These are phyloP conservation scores for Zasmidium citrigriseum DNA, from an alignment of 2,329 filamentous ascomycete species.

Conservation along the genomic window DNA sequence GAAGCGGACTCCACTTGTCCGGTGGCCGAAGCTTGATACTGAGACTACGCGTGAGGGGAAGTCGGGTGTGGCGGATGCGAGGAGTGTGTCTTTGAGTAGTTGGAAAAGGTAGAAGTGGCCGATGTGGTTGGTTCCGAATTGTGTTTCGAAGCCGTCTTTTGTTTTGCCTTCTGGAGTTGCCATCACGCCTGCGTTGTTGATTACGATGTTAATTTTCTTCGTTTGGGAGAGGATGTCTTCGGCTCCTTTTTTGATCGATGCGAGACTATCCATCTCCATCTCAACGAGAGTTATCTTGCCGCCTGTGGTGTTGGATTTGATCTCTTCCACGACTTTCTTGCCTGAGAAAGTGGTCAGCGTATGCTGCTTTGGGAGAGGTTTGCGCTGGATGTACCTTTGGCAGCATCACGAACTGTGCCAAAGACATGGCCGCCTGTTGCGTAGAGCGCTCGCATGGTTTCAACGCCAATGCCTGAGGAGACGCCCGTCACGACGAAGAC, in stretches of 20 bases:
- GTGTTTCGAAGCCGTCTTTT: conserved; percentile 44
- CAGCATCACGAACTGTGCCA: conserved; percentile 1
- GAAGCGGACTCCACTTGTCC: conserved; percentile 19
- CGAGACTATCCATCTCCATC: conserved; percentile 31
- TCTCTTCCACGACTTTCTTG: conserved; percentile 30
- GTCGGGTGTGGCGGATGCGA: conserved; percentile 37
- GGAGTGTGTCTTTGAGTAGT: conserved; percentile 49
- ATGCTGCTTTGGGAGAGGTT: not conserved
- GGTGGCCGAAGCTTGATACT: conserved; percentile 49
- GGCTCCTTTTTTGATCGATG: conserved; percentile 35
- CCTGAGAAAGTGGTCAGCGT: conserved; percentile 27
- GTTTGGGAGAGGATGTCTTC: conserved; percentile 28
- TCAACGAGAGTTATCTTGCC: conserved; percentile 21
- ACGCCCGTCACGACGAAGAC: conserved; percentile 45
- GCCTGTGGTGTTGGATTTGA: conserved; percentile 15
- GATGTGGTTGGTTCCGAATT: conserved; percentile 54
- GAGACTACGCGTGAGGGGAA: conserved; percentile 52
- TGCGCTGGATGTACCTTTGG: not conserved
- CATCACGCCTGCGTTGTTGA: conserved; percentile 43
- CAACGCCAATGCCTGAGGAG: conserved; percentile 45
- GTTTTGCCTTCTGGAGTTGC: conserved; percentile 41
- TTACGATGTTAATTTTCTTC: conserved; percentile 41
- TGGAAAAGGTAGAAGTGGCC: conserved; percentile 57
- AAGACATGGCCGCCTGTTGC: conserved; percentile 7
- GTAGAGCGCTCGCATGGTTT: conserved; percentile 45